Evolutionary conservation across 345 rosid species (phyloP), one percentile per base, ranked within the genome.

Genomic region (Linum lewisii): DNA sequence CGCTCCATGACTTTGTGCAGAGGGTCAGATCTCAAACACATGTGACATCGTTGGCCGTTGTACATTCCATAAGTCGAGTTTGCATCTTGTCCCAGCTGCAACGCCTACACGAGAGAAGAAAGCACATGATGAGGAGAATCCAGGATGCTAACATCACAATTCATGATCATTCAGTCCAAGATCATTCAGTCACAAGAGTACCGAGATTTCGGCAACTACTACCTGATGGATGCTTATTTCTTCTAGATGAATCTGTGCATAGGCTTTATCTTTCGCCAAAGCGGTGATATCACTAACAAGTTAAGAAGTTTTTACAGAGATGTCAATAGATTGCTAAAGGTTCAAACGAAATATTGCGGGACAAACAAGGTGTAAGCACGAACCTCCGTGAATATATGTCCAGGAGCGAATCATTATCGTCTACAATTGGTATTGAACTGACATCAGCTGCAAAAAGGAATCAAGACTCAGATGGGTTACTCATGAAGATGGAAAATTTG

Each of bases 201-300:
- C 10, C 50, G 54, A 15, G 22, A 6, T 21, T 23, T 20, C 6
- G 51, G 50, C 36, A 58, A 34, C 55, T 69, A 11, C n/a, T 84
- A 90, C 99, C 97, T 85, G 95, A 61, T 85, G 92, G 65, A 94
- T 81, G 21, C 80, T 90, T 78, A 84, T 90, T 76, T 94, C 90
- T 51, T 85, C 87, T 23, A 94, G 96, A 81, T 63, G 88, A 75
- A 94, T 79, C 77, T 84, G 97, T 37, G 97, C 81, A 71, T 94
- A 94, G 21, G 90, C 99, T 72, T 78, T 87, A 73, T 85, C 88
- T 77, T 78, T 88, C 47, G 96, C 96, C 78, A 88, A 71, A 51
- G 96, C 87, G 42, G 96, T 85, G 71, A 88, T 85, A 54, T 88
- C 96, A 75, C 94, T 88, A 78, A 22, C 61, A 69, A 52, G 24